Base-by-base conservation (phyloP, 2,329 filamentous ascomycete species). In the Trichophaea hybrida region DNA sequence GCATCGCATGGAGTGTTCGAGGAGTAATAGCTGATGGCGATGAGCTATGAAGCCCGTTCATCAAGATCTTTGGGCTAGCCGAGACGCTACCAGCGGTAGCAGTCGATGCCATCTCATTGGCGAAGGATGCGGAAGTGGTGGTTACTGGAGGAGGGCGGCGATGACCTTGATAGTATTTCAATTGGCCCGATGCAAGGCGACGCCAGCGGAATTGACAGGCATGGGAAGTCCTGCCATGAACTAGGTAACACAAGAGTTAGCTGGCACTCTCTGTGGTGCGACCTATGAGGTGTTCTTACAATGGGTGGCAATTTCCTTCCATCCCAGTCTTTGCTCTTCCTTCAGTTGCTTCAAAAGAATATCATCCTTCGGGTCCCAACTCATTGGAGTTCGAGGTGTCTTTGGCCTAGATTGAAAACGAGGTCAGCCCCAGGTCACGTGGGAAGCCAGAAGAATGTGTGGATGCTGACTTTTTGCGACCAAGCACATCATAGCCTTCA, bases 261-360 rank as follows among this genome's bases (percentile, higher is more conserved):
- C 53, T 37, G 24, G 50, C n/a, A 46, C 33, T 46, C 31, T 31
- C 15, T 48, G 40, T 8, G n/a, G 15, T 33, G 37, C 40, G 24
- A 46, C 40, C 40, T 46, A 46, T 46, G 40, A 46, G 43, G 52
- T 33, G 24, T 44, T 59, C 67, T 49, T 64, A 69, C 68, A 69
- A 57, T 69, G 67, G 57, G 68, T 68, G 31, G 68, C 67, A n/a
- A 69, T 69, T 60, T 69, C 67, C 54, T 69, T 69, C 68, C 68
- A 69, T 10, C 68, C 68, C 55, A 69, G 64, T 49, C 67, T 66
- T 48, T 67, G 64, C n/a, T 67, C 65, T 56, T 69, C 68, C 59
- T 69, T 69, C 37, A 69, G 59, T 60, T 68, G 65, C 56, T 67
- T 64, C 24, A 69, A 65, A 33, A 69, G 59, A 34, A 68, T 62